Evolutionary conservation across 2,329 filamentous ascomycete genomes (phyloP), one percentile per base, ranked within the genome.

Genomic region (Apiospora sp.): DNA sequence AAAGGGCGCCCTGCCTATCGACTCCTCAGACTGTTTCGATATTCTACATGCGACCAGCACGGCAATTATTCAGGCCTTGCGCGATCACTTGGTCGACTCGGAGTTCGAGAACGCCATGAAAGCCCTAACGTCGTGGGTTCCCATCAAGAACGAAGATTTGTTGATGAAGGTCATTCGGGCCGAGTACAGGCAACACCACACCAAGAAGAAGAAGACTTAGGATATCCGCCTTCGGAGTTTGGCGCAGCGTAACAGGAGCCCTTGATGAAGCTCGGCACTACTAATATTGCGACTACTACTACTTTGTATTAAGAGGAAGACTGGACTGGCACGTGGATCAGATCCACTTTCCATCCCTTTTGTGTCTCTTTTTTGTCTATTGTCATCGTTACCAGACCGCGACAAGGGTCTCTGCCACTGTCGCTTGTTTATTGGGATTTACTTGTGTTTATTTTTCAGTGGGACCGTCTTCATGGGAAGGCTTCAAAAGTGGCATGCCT

Each of bases 51-150:
- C 96, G 14, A 93, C 95, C 7, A 93, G 93, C 74, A 93, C 95
- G 3, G 96, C 96, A 1, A 87, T 99, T 41, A 95, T 98, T 68
- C 94, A 98, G 81, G 95, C 94, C 24, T 93, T 96, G 76, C 89
- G 94, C 49, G 94, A 98, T 74, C 94, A 97, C 70, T 87, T 99
- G 44, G 86, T 98, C 7, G 95, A 97, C 78, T 94, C 94, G 24
- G 96, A 99, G 81, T 99, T 98, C 82, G 96, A 99, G 82, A 97
- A 97, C 79, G 93, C 93, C 67, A 99, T 99, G 96, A 98, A 98
- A 85, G 93, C 95, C 10, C 86, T 99, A 75, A 98, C 96, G 43
- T 95, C 93, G 72, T 98, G 94, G 91, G 92, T 98, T 64, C 95
- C 96, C 27, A 92, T 99, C 81, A 94, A 94, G 83, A 96, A 99